Evolutionary conservation across 768 basidiomycete species (phyloP).

Genomic region (Hericium erinaceus): DNA sequence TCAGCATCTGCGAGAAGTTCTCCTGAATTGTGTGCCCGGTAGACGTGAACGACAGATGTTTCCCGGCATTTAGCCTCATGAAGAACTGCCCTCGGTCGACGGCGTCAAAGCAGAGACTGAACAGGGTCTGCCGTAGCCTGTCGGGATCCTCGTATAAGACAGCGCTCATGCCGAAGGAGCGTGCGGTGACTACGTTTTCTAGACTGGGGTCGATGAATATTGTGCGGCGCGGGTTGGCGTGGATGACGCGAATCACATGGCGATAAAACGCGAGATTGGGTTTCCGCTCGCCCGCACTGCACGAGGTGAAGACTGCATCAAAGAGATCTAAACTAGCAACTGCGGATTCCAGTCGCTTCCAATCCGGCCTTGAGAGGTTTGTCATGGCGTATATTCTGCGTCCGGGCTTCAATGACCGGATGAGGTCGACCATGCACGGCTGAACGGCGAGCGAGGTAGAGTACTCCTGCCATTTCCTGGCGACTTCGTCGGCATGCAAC

Average conservation of each 20-base stretch:
- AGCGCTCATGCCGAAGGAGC: conserved; percentile 46
- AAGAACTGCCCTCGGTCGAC: conserved; percentile 31
- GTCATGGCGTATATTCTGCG: conserved; percentile 46
- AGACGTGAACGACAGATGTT: conserved; percentile 37
- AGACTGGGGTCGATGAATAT: conserved; percentile 53
- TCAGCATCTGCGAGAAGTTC: conserved; percentile 52
- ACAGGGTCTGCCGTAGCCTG: conserved; percentile 34
- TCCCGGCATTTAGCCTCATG: conserved; percentile 30
- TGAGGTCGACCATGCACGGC: conserved; percentile 32
- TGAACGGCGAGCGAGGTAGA: conserved; percentile 26
- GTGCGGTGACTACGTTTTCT: conserved; percentile 49
- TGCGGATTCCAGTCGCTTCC: conserved; percentile 32
- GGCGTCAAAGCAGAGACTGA: conserved; percentile 39
- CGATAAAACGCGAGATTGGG: conserved; percentile 45
- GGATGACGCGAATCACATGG: conserved; percentile 34
- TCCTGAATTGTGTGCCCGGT: conserved; percentile 32
- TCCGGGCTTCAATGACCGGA: conserved; percentile 35
- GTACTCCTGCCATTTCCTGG: conserved; percentile 38
- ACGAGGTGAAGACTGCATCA: conserved; percentile 42
- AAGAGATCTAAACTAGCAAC: conserved; percentile 41
- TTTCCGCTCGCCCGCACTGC: conserved; percentile 42
- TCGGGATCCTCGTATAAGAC: conserved; percentile 37
- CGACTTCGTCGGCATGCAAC: conserved; percentile 30
- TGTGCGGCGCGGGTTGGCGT: conserved; percentile 33
- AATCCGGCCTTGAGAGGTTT: conserved; percentile 48